phyloP scores from a whole-genome alignment of 257 asterid species.

The Solanum tacnaense region DNA sequence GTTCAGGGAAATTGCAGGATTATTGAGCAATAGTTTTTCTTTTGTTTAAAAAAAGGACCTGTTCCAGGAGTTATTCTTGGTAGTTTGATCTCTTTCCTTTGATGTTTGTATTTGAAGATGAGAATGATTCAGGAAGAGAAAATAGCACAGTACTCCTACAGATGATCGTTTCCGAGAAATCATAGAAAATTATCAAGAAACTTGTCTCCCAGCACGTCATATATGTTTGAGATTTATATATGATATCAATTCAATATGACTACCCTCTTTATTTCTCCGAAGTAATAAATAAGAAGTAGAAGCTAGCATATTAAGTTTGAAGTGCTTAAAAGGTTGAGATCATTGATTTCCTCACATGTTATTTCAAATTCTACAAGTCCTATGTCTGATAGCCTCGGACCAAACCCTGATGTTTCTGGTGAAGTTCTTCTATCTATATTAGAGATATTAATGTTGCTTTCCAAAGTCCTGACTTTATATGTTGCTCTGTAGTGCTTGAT shows the following conservation, averaged over 20 bases:
- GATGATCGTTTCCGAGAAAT: background rate
- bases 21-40: background rate
- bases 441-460: background rate
- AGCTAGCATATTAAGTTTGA: background rate
- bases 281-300: background rate
- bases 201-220: background rate
- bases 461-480: background rate
- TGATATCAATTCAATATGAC: background rate
- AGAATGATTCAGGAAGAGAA: background rate
- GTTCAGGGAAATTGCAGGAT: background rate
- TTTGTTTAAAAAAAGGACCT: background rate
- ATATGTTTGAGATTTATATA: background rate
- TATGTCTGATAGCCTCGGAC: background rate
- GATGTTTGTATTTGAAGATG: background rate
- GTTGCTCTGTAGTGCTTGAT: background rate
- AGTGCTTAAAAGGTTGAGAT: background rate
- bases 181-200: background rate
- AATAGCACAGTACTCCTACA: background rate
- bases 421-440: background rate
- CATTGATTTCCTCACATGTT: background rate
- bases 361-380: background rate
- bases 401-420: background rate
- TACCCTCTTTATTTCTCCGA: background rate
- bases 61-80: background rate
- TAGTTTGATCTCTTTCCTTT: background rate